phyloP scores from a whole-genome alignment of 2,329 filamentous ascomycete genomes.

The Aspergillus luchuensis region DNA sequence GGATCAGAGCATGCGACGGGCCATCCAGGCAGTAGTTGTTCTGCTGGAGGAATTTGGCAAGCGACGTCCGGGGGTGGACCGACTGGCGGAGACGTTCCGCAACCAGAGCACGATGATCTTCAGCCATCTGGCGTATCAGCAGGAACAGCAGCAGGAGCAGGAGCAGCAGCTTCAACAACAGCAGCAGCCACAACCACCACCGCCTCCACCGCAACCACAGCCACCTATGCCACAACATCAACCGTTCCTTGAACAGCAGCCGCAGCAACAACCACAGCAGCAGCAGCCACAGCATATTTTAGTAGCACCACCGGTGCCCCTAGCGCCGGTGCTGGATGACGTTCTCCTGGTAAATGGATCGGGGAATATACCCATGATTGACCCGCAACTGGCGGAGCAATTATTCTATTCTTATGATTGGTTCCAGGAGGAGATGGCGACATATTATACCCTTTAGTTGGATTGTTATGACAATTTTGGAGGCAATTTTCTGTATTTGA shows the following conservation, averaged over 20 bases:
- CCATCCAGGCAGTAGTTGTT: constrained; percentile 40
- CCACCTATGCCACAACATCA: background rate
- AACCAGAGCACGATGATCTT: constrained; percentile 43
- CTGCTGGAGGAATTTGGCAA: constrained; percentile 43
- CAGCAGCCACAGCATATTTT: constrained; percentile 17
- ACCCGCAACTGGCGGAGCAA: constrained; percentile 41
- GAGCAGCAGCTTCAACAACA: constrained; percentile 21
- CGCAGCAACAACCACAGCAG: constrained; percentile 14
- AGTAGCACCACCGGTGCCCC: constrained; percentile 30
- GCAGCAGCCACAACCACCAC: constrained; percentile 20
- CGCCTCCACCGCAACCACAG: constrained; percentile 14
- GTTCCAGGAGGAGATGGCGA: constrained; percentile 44
- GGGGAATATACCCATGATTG: constrained; percentile 34
- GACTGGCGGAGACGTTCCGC: constrained; percentile 40
- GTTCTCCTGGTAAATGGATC: constrained; percentile 37
- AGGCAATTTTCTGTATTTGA: background rate
- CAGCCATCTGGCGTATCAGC: constrained; percentile 40
- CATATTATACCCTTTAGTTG: constrained; percentile 40
- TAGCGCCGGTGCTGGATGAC: constrained; percentile 39
- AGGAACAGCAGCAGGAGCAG: constrained; percentile 28
- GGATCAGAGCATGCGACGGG: constrained; percentile 40
- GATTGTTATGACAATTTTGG: background rate
- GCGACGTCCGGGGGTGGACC: constrained; percentile 40
- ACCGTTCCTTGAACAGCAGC: constrained; percentile 10
- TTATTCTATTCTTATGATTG: constrained; percentile 43